Base-by-base conservation (phyloP, 306 rosid genomes). In the Trifolium repens region DNA sequence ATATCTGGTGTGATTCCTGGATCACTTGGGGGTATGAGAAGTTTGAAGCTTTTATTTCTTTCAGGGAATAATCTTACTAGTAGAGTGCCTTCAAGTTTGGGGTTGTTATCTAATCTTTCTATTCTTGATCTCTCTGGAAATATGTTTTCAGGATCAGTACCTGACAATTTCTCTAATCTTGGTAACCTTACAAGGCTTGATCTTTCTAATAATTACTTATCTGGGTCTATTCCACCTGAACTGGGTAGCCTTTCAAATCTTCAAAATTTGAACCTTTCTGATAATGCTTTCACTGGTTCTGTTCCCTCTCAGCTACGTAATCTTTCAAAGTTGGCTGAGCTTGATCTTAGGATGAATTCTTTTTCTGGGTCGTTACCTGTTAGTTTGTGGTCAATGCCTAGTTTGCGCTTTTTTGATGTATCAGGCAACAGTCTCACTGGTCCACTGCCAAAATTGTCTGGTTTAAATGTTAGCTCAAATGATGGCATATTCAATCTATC, bases 41-140 rank as follows among this genome's bases (percentile, higher is more conserved):
- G 24, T 64, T 84, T 96, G 61, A 76, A 62, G 57, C 2, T 1
- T 43, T 82, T 92, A 84, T 46, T 69, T 60, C 84, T 96, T 54
- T 88, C 98, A 46, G 84, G 70, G 49, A 96, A 96, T 80, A 12
- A 35, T 30, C 88, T 96, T 53, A 81, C 97, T 67, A 97, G 99
- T 54, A 74, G 65, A 59, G 68, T 89, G 7, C 88, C 97, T 80
- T 81, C 89, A 79, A 63, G 78, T 37, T 55, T 96, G 81, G 93
- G 90, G 42, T 67, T 53, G 43, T 80, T 90, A 54, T 67, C 82
- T 14, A 54, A 57, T 39, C 83, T 96, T n/a, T 72, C 66, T 9
- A 73, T 78, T 75, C 91, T 94, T 76, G 85, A 94, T 84, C 91
- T 94, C 78, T 89, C 94, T 67, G 35, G 73, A 11, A 94, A 94